These are phyloP conservation scores for Calycina marina DNA, from an alignment of 2,329 filamentous ascomycete genomes.

Conservation along the genomic window DNA sequence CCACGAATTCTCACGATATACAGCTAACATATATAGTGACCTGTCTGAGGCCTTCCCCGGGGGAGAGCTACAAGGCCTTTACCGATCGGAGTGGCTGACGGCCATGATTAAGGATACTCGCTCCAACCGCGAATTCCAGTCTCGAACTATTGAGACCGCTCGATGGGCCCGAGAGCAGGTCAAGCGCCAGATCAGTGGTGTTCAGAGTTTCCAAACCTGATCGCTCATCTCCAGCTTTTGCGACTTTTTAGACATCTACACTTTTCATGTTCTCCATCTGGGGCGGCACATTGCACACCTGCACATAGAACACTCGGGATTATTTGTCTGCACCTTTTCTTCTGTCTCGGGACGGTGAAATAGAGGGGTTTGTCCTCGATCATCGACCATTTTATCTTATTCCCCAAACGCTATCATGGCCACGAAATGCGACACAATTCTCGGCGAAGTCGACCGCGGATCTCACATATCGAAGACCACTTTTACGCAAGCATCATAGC, in stretches of 20 bases:
- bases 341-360: conserved; percentile 15
- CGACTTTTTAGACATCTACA: conserved; percentile 11
- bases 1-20: not conserved
- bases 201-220: conserved; percentile 22
- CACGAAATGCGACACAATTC: conserved; percentile 1
- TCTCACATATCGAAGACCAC: conserved; percentile 2
- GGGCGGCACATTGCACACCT: conserved; percentile 13
- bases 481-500: too few relatives aligned
- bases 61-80: conserved; percentile 70
- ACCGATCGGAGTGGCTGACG: conserved; percentile 84
- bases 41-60: conserved; percentile 86
- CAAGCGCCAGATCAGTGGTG: conserved; percentile 65
- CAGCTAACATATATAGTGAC: conserved; percentile 43
- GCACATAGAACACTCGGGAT: conserved; percentile 12
- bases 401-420: conserved; percentile 2
- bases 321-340: conserved; percentile 8
- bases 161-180: conserved; percentile 96
- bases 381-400: conserved; percentile 8
- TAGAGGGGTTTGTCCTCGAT: conserved; percentile 24
- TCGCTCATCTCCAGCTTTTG: conserved; percentile 3
- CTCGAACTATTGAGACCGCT: conserved; percentile 82
- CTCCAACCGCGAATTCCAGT: conserved; percentile 70
- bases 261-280: conserved; percentile 14
- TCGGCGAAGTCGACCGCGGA: conserved; percentile 1
- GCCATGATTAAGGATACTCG: conserved; percentile 84